Conservation (phyloP, 208 protist species). For the Trypanosomatidae sp. region DNA sequence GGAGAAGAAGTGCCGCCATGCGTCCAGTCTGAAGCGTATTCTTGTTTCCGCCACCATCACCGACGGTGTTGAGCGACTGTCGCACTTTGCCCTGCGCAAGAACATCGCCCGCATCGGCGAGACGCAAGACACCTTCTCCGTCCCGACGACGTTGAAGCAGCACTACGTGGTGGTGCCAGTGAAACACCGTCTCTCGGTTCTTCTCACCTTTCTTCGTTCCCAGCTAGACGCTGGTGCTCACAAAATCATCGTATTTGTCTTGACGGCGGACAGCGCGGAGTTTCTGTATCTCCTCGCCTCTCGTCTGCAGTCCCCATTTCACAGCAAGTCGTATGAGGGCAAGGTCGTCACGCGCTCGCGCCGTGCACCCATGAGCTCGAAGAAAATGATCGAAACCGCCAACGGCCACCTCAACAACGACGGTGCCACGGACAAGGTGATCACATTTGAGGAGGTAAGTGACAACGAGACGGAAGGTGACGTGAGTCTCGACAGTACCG, state of each 20-base stretch:
- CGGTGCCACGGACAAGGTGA: slow-evolving; percentile 34
- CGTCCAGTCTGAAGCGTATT: slow-evolving; percentile 96
- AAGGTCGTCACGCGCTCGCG: slow-evolving; percentile 27
- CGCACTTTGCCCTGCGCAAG: slow-evolving; percentile 81
- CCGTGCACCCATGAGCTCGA: slow-evolving; percentile 29
- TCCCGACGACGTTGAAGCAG: slow-evolving; percentile 78
- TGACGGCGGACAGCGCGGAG: slow-evolving; percentile 96
- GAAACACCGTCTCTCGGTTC: slow-evolving; percentile 91
- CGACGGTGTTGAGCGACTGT: slow-evolving; percentile 84
- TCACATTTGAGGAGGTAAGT: slow-evolving; percentile 91
- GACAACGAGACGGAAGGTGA: slow-evolving; percentile 46
- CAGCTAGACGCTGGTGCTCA: slow-evolving; percentile 94
- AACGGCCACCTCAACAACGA: slow-evolving; percentile 48
- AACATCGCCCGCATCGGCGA: slow-evolving; percentile 61
- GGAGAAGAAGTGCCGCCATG: slow-evolving; percentile 35
- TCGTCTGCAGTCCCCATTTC: slow-evolving; percentile 68
- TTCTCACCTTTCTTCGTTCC: slow-evolving; percentile 88
- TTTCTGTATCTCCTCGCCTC: slow-evolving; percentile 96
- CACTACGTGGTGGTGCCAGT: slow-evolving; percentile 75
- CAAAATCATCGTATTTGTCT: slow-evolving; percentile 98
- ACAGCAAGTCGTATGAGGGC: slow-evolving; percentile 30
- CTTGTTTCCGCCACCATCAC: slow-evolving; percentile 97
- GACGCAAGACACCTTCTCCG: slow-evolving; percentile 69
- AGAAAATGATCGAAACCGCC: slow-evolving; percentile 56
- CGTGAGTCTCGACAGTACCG: slow-evolving; percentile 6